These are phyloP conservation scores for Termitomyces sp. DNA, from an alignment of 768 basidiomycete species.

Conservation along the genomic window DNA sequence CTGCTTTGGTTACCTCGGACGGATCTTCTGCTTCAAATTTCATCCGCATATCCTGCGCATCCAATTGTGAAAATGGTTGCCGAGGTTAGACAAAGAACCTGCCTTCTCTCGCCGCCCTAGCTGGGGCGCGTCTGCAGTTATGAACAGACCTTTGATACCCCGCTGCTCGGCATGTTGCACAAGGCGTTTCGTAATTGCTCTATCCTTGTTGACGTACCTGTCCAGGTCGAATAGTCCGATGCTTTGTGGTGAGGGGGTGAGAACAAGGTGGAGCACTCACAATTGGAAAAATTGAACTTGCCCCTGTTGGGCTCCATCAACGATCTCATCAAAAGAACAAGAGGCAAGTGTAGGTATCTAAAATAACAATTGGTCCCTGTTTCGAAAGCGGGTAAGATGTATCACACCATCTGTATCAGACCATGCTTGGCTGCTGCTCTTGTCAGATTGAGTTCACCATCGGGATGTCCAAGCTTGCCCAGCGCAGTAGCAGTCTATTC, in stretches of 20 bases:
- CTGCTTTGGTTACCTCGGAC: conserved; percentile 49
- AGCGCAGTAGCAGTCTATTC: conserved; percentile 72
- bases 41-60: conserved; percentile 81
- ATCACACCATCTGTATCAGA: conserved; percentile 46
- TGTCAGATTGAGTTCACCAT: conserved; percentile 90
- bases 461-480: conserved; percentile 93
- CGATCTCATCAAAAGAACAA: conserved; percentile 93
- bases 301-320: conserved; percentile 76
- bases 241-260: not conserved
- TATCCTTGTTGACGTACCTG: conserved; percentile 91
- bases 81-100: not conserved
- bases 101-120: conserved; percentile 89
- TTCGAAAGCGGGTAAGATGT: not conserved
- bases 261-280: conserved; percentile 32
- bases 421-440: conserved; percentile 80
- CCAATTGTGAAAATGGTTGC: not conserved
- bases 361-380: not conserved
- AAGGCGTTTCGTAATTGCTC: conserved; percentile 77
- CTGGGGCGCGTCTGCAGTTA: conserved; percentile 97
- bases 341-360: conserved; percentile 95
- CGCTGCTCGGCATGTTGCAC: conserved; percentile 89
- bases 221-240: not conserved
- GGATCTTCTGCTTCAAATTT: conserved; percentile 86
- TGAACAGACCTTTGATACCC: conserved; percentile 91
- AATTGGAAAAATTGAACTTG: conserved; percentile 89